Percentiles rank a stretch among this genome's conserved stretches.
Evolutionary conservation across 768 basidiomycete genomes (phyloP).

Genomic region (Russula compacta): DNA sequence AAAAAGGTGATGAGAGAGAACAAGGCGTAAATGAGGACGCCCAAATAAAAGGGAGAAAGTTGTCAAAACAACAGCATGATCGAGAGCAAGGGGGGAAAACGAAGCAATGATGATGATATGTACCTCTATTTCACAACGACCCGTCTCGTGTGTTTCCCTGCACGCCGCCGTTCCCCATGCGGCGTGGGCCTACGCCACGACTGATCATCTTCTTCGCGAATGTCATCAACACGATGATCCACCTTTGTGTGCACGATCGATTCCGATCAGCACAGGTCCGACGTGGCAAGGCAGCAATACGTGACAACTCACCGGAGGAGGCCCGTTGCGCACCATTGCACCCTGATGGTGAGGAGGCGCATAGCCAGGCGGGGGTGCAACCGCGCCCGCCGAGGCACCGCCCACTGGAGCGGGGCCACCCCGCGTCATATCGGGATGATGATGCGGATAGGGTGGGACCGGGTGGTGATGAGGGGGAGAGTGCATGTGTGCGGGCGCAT

Average conservation of each 20-base stretch:
- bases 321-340: conserved; percentile 11
- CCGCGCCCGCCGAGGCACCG: conserved; percentile 16
- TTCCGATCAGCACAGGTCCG: conserved; percentile 11
- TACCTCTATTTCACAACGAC: conserved; percentile 36
- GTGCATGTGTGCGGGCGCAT: conserved; percentile 14
- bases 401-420: conserved; percentile 19
- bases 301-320: conserved; percentile 14
- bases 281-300: conserved; percentile 3
- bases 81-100: neutral
- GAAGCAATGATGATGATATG: neutral
- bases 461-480: conserved; percentile 19
- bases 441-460: conserved; percentile 28
- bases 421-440: conserved; percentile 27
- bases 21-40: neutral
- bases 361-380: conserved; percentile 26
- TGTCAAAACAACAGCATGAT: conserved; percentile 7
- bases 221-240: conserved; percentile 34
- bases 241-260: conserved; percentile 12
- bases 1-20: neutral
- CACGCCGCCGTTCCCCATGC: conserved; percentile 62
- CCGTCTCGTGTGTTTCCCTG: conserved; percentile 72
- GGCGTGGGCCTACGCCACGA: conserved; percentile 67
- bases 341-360: conserved; percentile 13
- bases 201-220: conserved; percentile 51
- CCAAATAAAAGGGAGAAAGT: neutral